These are phyloP conservation scores for Apophysomyces variabilis DNA, from an alignment of 371 early-diverging fungal species.

Conservation along the genomic window DNA sequence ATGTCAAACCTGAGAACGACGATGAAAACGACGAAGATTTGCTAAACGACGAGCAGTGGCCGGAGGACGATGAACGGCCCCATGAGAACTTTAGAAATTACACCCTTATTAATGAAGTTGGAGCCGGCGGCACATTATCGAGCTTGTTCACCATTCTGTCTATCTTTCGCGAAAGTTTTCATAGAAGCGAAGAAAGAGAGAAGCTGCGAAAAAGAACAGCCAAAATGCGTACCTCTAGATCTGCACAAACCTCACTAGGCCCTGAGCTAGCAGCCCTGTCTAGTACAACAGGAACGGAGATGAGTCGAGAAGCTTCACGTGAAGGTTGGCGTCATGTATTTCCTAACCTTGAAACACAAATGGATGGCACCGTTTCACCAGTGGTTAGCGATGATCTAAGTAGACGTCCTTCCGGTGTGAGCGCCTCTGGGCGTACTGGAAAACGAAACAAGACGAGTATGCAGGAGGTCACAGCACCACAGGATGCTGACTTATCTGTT, in stretches of 20 bases:
- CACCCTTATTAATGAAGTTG: conserved; percentile 86
- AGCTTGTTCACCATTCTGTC: conserved; percentile 92
- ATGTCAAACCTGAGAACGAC: conserved; percentile 53
- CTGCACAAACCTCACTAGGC: conserved; percentile 17
- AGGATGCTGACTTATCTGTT: background rate
- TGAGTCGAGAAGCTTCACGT: conserved; percentile 32
- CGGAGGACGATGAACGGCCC: conserved; percentile 27
- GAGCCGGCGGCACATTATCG: conserved; percentile 89
- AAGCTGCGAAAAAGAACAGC: conserved; percentile 35
- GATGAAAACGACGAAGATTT: conserved; percentile 24
- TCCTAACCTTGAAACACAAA: conserved; percentile 40
- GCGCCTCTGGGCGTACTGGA: background rate
- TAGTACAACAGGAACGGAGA: conserved; percentile 16
- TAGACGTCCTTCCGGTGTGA: background rate
- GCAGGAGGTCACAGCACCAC: background rate
- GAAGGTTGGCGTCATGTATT: conserved; percentile 55
- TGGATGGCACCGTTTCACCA: conserved; percentile 1
- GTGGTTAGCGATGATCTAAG: background rate
- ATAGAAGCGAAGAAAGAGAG: conserved; percentile 58
- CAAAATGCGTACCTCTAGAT: conserved; percentile 6
- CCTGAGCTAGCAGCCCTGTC: conserved; percentile 5
- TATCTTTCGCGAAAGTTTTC: conserved; percentile 84
- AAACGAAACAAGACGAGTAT: background rate
- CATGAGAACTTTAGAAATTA: conserved; percentile 58
- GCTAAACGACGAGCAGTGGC: conserved; percentile 24